phyloP scores from a whole-genome alignment of 768 basidiomycete species.

The Termitomyces sp. region DNA sequence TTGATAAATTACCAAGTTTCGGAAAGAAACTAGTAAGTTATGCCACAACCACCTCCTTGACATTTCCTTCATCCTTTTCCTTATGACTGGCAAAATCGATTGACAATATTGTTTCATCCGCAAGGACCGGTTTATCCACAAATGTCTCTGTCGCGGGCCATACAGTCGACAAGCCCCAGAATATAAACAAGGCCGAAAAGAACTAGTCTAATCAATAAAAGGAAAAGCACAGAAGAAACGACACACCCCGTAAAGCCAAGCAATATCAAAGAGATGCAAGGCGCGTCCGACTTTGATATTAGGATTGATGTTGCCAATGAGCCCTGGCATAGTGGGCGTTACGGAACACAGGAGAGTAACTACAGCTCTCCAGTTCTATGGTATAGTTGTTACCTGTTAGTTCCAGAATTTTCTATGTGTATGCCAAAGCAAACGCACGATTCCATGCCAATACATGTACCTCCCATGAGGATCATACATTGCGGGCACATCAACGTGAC shows the following conservation, averaged over 20 bases:
- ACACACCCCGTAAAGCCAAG: constrained; percentile 73
- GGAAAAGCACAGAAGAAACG: neutral
- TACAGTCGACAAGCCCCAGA: constrained; percentile 28
- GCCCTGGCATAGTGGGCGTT: constrained; percentile 68
- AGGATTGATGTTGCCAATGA: constrained; percentile 69
- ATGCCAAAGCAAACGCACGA: constrained; percentile 37
- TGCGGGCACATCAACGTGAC: constrained; percentile 73
- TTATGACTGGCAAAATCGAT: neutral
- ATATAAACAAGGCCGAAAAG: constrained; percentile 27
- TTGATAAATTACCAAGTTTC: too few relatives aligned
- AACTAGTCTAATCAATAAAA: constrained; percentile 23
- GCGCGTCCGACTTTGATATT: constrained; percentile 55
- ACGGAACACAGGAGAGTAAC: constrained; percentile 64
- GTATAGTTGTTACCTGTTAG: neutral
- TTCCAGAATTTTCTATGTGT: too few relatives aligned
- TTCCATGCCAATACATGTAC: constrained; percentile 72
- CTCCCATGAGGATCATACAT: constrained; percentile 79
- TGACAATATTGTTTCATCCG: constrained; percentile 12
- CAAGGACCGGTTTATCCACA: constrained; percentile 27
- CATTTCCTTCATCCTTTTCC: neutral
- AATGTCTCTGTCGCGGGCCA: constrained; percentile 40
- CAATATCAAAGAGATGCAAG: constrained; percentile 56
- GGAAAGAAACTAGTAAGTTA: neutral
- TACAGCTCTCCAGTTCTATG: constrained; percentile 77
- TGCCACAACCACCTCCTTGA: neutral